Evolutionary conservation across 306 rosid species (phyloP), one percentile per base, ranked within the genome.

Genomic region (Vigna angularis): DNA sequence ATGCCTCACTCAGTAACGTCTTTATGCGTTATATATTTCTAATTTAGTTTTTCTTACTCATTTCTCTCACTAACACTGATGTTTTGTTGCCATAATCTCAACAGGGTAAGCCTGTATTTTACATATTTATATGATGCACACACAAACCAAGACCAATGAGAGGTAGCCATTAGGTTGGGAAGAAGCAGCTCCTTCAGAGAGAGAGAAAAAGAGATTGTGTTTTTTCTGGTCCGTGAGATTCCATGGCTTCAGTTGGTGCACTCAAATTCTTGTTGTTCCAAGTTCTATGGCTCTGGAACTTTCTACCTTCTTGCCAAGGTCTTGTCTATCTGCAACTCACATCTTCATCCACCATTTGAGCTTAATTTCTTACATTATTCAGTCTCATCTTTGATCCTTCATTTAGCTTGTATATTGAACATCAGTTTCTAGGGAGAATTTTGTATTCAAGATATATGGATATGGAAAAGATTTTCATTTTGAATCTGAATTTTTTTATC

Each of bases 121-220:
- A 42, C 17, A 76, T 84, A 79, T 88, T 57, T 90, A 83, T 70
- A 74, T 38, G 80, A 74, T 50, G 75, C 48, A 53, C 93, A 87
- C 98, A 85, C 85, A 87, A 87, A 87, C 83, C 89, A 79, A 88
- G 97, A 40, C 97, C 97, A 95, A 86, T 97, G 93, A 88, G 87
- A 56, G 80, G 86, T 1, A 86, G 92, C 79, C 97, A 94, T 95
- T 73, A 73, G 83, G 74, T 73, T 72, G 78, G 40, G 62, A 81
- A 82, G 87, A 72, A 88, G 76, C 66, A 79, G 61, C 80, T 75
- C 87, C 82, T 83, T 81, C 83, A 81, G 87, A 15, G 73, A 72
- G 79, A 28, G 85, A 57, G 8, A 34, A 6, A 34, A 0, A 34
- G 7, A 36, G 42, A 36, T 6, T 6, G 87, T 83, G 89, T 61